Base-by-base conservation (phyloP, 2,329 filamentous ascomycete species). In the Pyrenophora teres region DNA sequence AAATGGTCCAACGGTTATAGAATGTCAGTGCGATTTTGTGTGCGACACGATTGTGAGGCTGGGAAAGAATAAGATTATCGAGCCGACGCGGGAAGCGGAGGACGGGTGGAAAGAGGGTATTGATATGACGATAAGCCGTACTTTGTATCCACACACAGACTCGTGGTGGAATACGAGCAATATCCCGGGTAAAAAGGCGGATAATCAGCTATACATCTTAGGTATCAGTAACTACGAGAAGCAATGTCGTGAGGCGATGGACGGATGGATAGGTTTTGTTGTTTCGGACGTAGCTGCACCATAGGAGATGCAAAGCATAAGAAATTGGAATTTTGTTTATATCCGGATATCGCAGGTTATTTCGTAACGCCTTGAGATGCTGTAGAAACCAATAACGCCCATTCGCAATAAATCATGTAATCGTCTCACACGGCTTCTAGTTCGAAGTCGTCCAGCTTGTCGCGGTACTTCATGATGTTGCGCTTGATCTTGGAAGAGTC, bases 401-500 rank as follows among this genome's bases (percentile, higher is more conserved):
- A 25, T 35, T 32, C 21, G 5, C 15, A 33, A 64, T 65, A 55
- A 49, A 37, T 39, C 19, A 30, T 0, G 2, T 9, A 3, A 0
- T 3, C 3, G 15, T 23, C 40, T 45, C 56, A 73, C 36, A 72
- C 45, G 16, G 67, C 62, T 37, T 71, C 71, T 41, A 97, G 78
- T 78, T 97, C 93, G 70, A 96, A 97, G 76, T 97, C 93, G 76
- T 97, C 93, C 76, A 97, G 76, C 80, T 96, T 90, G 75, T 97
- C 92, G 65, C 91, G 86, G 73, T 97, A 97, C 76, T 90, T 90
- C 84, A 96, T 87, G 59, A 97, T 96, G 71, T 92, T 94, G 71
- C 89, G 84, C 87, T 96, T 96, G 74, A 97, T 92, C 88, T 97
- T 97, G 76, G 90, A 95, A 54, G 90, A 91, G 67, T 95, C 90